Conservation (phyloP, 2,329 filamentous ascomycete genomes). For the Trichoderma hamatum region DNA sequence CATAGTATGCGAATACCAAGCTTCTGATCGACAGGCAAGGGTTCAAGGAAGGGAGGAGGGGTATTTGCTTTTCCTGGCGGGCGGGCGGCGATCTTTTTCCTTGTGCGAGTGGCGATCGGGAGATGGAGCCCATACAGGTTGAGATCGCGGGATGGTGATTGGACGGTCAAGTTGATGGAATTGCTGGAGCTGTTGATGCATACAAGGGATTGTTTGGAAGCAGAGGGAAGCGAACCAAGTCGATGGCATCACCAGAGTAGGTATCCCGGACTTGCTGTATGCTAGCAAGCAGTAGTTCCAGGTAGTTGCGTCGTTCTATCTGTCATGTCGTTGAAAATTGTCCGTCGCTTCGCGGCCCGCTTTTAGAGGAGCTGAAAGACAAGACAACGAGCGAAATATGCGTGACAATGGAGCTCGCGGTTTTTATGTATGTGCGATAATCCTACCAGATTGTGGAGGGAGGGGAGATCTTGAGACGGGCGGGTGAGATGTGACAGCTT, state of each 20-base stretch:
- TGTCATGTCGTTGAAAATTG: background rate
- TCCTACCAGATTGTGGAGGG: background rate
- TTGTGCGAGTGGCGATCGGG: background rate
- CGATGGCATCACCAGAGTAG: background rate
- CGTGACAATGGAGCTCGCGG: background rate
- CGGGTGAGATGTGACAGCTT: background rate
- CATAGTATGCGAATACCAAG: background rate
- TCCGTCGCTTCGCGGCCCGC: background rate
- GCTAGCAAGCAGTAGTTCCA: background rate
- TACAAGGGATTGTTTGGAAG: background rate
- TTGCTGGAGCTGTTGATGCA: background rate
- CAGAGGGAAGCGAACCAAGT: background rate
- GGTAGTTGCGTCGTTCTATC: background rate
- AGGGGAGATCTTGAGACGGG: background rate
- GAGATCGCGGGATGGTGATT: conserved; percentile 1
- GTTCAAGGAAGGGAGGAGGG: background rate
- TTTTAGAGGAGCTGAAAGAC: background rate
- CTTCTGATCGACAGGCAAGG: conserved; percentile 1
- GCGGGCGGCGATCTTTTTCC: conserved; percentile 3
- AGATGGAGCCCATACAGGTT: background rate
- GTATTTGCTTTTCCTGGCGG: background rate
- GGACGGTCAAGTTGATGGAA: background rate
- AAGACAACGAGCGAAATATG: background rate
- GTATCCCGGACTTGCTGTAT: background rate
- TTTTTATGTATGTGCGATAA: background rate